Conservation (phyloP, 306 rosid species). For the Canavalia ensiformis region DNA sequence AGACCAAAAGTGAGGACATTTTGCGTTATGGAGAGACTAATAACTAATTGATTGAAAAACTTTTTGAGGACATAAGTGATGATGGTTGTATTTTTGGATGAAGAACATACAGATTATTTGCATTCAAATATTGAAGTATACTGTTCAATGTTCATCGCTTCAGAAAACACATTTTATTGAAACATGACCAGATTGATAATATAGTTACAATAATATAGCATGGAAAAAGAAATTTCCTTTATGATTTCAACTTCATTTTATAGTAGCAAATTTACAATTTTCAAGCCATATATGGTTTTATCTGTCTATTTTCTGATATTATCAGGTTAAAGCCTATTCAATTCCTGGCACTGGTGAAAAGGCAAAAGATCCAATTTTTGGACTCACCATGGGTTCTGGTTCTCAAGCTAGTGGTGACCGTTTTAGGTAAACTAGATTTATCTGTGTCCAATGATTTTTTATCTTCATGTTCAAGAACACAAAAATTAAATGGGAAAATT, state of each 20-base stretch:
- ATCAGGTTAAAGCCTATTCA: slow-evolving; percentile 76
- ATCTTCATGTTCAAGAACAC: slow-evolving; percentile 31
- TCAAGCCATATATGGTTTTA: slow-evolving; percentile 29
- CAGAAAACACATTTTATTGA: not conserved
- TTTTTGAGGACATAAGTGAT: not conserved
- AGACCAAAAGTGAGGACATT: not conserved
- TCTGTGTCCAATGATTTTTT: slow-evolving; percentile 19
- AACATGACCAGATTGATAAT: slow-evolving; percentile 10
- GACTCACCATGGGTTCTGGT: slow-evolving; percentile 76
- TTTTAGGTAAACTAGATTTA: slow-evolving; percentile 67
- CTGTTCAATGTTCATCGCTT: slow-evolving; percentile 2
- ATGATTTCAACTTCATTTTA: slow-evolving; percentile 25
- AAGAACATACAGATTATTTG: not conserved
- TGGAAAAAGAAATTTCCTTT: not conserved
- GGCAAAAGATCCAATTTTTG: slow-evolving; percentile 92
- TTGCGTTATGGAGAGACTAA: not conserved
- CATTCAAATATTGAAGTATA: not conserved
- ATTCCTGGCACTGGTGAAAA: slow-evolving; percentile 69
- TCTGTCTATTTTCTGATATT: slow-evolving; percentile 11
- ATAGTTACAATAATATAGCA: not conserved
- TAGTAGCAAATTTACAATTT: not conserved
- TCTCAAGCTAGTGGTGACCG: slow-evolving; percentile 73
- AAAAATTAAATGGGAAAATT: not conserved
- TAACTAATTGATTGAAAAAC: not conserved
- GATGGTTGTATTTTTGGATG: not conserved